These are phyloP conservation scores for Amniculicola lignicola DNA, from an alignment of 495 filamentous ascomycete species.

Conservation along the genomic window DNA sequence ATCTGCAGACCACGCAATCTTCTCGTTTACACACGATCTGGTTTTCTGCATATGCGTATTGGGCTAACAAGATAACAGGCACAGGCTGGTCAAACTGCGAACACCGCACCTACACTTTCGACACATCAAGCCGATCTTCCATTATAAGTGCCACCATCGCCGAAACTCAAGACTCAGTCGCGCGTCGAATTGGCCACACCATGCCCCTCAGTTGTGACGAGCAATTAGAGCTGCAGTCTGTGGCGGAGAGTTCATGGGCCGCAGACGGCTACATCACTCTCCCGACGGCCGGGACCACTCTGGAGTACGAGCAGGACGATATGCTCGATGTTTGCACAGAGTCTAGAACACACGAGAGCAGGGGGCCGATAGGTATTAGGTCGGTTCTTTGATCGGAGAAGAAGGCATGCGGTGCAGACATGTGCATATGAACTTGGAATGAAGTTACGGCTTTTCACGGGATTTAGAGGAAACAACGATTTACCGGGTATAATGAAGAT, in stretches of 20 bases:
- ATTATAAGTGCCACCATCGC: conserved; percentile 53
- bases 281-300: no score
- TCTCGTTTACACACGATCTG: background rate
- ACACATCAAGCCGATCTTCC: conserved; percentile 49
- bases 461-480: no score
- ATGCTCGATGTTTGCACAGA: no score
- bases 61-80: conserved; percentile 43
- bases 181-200: conserved; percentile 56
- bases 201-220: conserved; percentile 48
- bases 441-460: no score
- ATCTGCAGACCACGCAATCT: background rate
- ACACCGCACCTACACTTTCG: conserved; percentile 71
- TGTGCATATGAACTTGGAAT: no score
- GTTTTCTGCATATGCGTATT: background rate
- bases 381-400: no score
- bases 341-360: no score
- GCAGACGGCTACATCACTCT: conserved; percentile 10
- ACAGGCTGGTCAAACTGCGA: conserved; percentile 87
- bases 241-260: conserved; percentile 18
- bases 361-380: no score
- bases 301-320: no score
- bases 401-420: no score
- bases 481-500: no score
- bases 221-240: conserved; percentile 40
- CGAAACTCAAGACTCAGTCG: conserved; percentile 46